Percentiles rank a stretch among this genome's conserved stretches.
These are phyloP conservation scores for Pyrenophora tritici-repentis DNA, from an alignment of 2,329 filamentous ascomycete species.

Conservation along the genomic window DNA sequence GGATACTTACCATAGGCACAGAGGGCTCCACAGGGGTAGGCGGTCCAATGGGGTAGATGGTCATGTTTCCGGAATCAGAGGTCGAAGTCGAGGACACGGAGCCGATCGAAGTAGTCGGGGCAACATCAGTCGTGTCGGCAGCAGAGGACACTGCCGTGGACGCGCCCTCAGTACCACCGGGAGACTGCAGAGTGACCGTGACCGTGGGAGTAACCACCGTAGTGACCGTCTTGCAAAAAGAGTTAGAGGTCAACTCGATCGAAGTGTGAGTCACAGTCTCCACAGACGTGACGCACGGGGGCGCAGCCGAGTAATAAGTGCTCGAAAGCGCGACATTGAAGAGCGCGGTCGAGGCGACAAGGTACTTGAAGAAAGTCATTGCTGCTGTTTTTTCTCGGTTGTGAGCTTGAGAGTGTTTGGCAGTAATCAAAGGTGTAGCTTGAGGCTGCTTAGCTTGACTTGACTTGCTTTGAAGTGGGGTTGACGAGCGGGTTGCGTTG, in stretches of 20 bases:
- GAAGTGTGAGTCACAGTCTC: slow-evolving; percentile 9
- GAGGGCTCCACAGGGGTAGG: too few relatives aligned
- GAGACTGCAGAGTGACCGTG: too few relatives aligned
- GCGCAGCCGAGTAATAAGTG: slow-evolving; percentile 7
- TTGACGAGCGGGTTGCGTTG: background rate
- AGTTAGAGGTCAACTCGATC: background rate
- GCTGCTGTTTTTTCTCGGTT: background rate
- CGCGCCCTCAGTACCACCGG: too few relatives aligned
- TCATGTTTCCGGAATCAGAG: too few relatives aligned
- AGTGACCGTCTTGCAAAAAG: background rate
- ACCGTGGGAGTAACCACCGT: background rate
- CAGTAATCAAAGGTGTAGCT: slow-evolving; percentile 1
- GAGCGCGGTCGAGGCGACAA: slow-evolving; percentile 7
- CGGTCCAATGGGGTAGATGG: too few relatives aligned
- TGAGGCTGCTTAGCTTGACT: background rate
- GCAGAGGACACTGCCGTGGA: too few relatives aligned
- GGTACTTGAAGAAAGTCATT: slow-evolving; percentile 12
- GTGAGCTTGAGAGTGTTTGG: slow-evolving; percentile 3
- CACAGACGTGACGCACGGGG: slow-evolving; percentile 1
- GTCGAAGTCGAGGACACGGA: too few relatives aligned
- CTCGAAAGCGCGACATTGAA: slow-evolving; percentile 10
- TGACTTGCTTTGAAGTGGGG: background rate
- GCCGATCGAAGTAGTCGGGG: too few relatives aligned
- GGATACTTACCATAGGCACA: too few relatives aligned
- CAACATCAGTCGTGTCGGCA: too few relatives aligned